phyloP scores from a whole-genome alignment of 371 early-diverging fungal species.

The Mucor velutinosus region DNA sequence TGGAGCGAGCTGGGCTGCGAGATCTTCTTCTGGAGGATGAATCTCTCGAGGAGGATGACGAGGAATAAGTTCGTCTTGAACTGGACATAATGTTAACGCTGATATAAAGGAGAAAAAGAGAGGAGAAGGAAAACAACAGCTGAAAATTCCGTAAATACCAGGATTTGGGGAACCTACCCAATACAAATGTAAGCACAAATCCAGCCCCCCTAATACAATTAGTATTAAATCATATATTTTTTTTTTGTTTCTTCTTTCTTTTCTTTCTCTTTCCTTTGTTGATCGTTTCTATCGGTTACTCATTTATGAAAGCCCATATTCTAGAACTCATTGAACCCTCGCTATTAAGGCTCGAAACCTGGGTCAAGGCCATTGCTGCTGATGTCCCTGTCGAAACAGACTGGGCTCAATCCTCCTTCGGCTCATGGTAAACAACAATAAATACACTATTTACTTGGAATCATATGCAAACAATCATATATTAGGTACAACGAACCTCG shows the following conservation, averaged over 20 bases:
- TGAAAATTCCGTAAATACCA: neutral
- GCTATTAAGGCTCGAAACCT: slow-evolving; percentile 32
- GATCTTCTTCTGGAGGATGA: slow-evolving; percentile 13
- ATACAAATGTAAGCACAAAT: neutral
- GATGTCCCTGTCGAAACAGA: slow-evolving; percentile 61
- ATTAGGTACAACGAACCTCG: slow-evolving; percentile 63
- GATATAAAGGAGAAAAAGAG: neutral
- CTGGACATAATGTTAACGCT: neutral
- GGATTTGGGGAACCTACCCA: neutral
- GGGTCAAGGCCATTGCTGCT: slow-evolving; percentile 47
- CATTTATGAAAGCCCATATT: slow-evolving; percentile 6
- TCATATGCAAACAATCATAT: neutral
- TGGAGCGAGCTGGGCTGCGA: slow-evolving; percentile 14
- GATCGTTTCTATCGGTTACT: neutral
- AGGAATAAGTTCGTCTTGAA: neutral
- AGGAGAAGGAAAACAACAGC: neutral
- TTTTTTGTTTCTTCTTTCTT: neutral
- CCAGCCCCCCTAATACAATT: neutral
- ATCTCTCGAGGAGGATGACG: neutral
- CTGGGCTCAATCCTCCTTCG: slow-evolving; percentile 57
- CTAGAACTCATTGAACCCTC: slow-evolving; percentile 28
- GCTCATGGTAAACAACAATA: slow-evolving; percentile 52
- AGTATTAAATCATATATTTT: neutral
- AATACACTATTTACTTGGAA: neutral
- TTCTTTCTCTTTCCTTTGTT: slow-evolving; percentile 7